Conservation (phyloP, 2,329 filamentous ascomycete species). For the Cladosporium sp. region DNA sequence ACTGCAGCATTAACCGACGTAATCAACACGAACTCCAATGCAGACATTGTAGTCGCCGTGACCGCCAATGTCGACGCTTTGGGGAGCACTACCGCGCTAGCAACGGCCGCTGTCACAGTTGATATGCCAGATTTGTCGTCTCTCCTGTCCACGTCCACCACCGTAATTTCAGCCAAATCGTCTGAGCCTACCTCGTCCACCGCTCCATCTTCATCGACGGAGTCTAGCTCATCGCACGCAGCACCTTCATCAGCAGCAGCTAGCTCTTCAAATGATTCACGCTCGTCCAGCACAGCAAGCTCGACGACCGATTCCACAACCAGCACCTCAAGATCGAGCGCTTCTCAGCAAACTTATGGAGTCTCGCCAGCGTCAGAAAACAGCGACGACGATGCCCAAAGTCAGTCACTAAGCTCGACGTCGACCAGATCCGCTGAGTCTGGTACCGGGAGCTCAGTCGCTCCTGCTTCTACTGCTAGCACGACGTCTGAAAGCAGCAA, state of each 20-base stretch:
- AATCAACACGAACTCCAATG: slow-evolving; percentile 7
- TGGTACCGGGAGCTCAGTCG: neutral
- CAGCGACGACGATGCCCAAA: neutral
- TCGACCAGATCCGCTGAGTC: neutral
- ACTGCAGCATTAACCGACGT: slow-evolving; percentile 14
- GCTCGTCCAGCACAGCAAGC: neutral
- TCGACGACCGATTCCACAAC: neutral
- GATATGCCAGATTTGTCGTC: neutral
- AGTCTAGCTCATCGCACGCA: neutral
- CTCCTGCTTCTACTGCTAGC: neutral
- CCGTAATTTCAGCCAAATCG: neutral
- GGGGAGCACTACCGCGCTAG: slow-evolving; percentile 14
- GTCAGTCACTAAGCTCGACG: neutral
- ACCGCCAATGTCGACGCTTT: slow-evolving; percentile 11
- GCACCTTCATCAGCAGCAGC: neutral
- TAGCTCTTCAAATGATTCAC: neutral
- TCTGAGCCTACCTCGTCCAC: neutral
- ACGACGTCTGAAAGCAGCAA: neutral
- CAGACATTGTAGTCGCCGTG: slow-evolving; percentile 12
- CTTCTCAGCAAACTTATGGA: neutral
- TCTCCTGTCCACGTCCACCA: slow-evolving; percentile 3
- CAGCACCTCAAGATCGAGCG: neutral
- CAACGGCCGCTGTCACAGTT: slow-evolving; percentile 12
- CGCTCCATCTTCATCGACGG: neutral
- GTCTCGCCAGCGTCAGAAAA: neutral